Conservation (phyloP, 768 basidiomycete species). For the Collybiopsis luxurians region DNA sequence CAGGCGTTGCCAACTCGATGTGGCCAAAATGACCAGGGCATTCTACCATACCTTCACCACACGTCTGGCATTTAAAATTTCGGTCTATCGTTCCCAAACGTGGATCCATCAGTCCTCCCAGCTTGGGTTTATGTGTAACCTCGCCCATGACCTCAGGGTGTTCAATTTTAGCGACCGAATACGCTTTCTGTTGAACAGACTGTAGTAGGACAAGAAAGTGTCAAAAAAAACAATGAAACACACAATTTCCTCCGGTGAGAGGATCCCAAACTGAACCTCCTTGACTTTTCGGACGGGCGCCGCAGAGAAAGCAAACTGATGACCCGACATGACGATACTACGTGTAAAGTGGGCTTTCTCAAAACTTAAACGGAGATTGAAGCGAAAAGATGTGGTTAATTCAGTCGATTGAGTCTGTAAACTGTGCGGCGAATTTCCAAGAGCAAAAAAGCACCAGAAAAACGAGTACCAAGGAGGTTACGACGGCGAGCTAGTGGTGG, state of each 20-base stretch:
- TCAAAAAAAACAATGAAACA: conserved; percentile 29
- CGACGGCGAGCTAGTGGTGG: no score
- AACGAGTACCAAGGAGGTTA: no score
- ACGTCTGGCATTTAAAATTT: conserved; percentile 99
- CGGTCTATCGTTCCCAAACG: conserved; percentile 97
- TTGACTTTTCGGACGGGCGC: conserved; percentile 94
- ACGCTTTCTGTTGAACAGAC: conserved; percentile 78
- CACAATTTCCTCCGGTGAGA: conserved; percentile 98
- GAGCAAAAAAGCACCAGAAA: no score
- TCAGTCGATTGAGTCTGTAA: no score
- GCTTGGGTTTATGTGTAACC: conserved; percentile 82
- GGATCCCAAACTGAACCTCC: conserved; percentile 98
- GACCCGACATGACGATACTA: conserved; percentile 66
- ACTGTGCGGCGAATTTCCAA: no score
- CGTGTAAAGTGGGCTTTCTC: background rate
- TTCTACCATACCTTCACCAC: conserved; percentile 99
- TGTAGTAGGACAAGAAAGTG: conserved; percentile 16
- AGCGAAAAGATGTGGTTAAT: no score
- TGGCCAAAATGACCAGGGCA: conserved; percentile 99
- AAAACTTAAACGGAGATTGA: no score
- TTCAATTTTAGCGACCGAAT: conserved; percentile 97
- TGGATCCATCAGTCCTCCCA: conserved; percentile 95
- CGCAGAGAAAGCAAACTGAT: conserved; percentile 89
- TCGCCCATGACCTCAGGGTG: conserved; percentile 99
- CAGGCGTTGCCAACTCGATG: conserved; percentile 95